phyloP scores from a whole-genome alignment of 2,329 filamentous ascomycete species.

The Penicillium sclerotigenum region DNA sequence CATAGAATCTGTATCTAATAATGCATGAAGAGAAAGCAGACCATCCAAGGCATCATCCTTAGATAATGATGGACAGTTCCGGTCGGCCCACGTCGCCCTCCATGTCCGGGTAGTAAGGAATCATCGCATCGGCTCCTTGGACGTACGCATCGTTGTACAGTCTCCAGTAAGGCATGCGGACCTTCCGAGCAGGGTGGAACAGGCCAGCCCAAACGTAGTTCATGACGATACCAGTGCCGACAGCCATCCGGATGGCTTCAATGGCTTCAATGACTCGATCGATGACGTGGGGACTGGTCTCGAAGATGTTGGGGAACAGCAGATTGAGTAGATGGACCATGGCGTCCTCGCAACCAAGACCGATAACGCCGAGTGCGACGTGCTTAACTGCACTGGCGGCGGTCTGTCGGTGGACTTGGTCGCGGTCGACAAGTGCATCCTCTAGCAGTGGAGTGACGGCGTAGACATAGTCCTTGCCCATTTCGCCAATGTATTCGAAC shows the following conservation, averaged over 20 bases:
- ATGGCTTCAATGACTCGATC: constrained; percentile 97
- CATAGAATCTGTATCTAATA: constrained; percentile 15
- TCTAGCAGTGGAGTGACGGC: constrained; percentile 93
- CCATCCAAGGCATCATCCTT: constrained; percentile 30
- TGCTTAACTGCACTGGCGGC: constrained; percentile 97
- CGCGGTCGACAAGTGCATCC: constrained; percentile 93
- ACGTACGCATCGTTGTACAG: constrained; percentile 98
- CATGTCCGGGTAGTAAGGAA: constrained; percentile 89
- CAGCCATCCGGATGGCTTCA: constrained; percentile 88
- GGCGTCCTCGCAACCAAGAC: constrained; percentile 93
- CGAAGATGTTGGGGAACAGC: constrained; percentile 93
- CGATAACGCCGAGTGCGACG: constrained; percentile 94
- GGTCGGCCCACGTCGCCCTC: constrained; percentile 76
- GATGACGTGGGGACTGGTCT: constrained; percentile 97
- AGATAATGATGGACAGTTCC: constrained; percentile 81
- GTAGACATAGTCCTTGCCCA: constrained; percentile 99
- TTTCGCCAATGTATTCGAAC: constrained; percentile 98
- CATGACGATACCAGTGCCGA: constrained; percentile 87
- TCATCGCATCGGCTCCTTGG: constrained; percentile 86
- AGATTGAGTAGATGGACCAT: constrained; percentile 98
- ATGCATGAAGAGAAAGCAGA: constrained; percentile 22
- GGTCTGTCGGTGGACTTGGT: constrained; percentile 96
- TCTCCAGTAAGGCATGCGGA: constrained; percentile 91
- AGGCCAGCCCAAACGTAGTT: constrained; percentile 98
- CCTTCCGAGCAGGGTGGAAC: constrained; percentile 95